Base-by-base conservation (phyloP, 345 rosid species). In the Combretum micranthum region DNA sequence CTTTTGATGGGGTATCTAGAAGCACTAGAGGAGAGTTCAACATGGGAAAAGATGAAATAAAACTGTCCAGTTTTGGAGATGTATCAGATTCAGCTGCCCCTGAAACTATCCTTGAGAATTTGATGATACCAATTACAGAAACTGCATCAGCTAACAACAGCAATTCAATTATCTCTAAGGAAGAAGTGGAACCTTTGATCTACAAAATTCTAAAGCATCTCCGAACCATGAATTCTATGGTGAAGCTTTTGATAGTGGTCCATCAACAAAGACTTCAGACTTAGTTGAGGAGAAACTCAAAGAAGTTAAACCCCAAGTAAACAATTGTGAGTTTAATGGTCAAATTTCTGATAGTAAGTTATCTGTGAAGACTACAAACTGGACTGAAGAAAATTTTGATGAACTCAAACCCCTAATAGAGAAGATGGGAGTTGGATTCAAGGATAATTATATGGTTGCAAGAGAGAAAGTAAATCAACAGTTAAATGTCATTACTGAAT, bases 361-460 rank as follows among this genome's bases (percentile, higher is more conserved):
- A 44, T 42, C 73, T 53, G 57, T 53, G 32, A 66, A 54, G 68
- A 64, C 23, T 43, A 83, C 73, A 48, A 83, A 72, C 57, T 90
- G 96, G 97, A 56, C 83, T 8, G 86, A 83, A 71, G 75, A 79
- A 63, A 64, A 83, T 70, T 82, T 72, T 67, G 68, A 76, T 63
- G 94, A 85, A 61, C 71, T 91, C 57, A 81, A 80, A 60, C 96
- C 98, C 58, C 52, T 83, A 58, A 68, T 70, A 42, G 72, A 72
- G 56, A 85, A 73, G 78, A 91, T 91, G 63, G 81, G 83, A 63
- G 69, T 59, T 55, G 96, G 97, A 66, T 83, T 91, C 60, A 82
- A 79, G 73, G 90, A 79, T 60, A 85, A 79, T 57, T 87, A 82
- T 61, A 69, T 63, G 75, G 74, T 68, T 65, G 90, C 98, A 23